Base-by-base conservation (phyloP, 2,329 filamentous ascomycete genomes). In the Fusarium graminum region DNA sequence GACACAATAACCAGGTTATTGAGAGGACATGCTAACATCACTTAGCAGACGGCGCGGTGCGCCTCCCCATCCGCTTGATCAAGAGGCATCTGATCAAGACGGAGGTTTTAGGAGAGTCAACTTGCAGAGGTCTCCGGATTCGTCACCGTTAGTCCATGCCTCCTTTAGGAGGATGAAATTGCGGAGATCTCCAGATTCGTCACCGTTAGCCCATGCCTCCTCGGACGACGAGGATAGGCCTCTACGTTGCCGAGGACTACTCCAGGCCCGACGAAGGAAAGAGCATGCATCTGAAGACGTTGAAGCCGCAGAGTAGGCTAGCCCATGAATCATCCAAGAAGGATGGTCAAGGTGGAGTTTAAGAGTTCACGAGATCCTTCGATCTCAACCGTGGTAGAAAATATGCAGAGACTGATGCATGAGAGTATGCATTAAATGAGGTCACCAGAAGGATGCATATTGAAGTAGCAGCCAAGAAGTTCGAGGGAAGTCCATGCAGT, bases 351-450 rank as follows among this genome's bases (percentile, higher is more conserved):
- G 11, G 22, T 22, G 28, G 42, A 32, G 28, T 30, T 30, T 6
- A 17, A 44, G 28, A 44, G 4, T 32, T 5, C 7, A 32, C 3
- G 28, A 44, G 17, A 32, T 32, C 28, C 26, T 44, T 44, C 13
- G 28, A 44, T 44, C n/a, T 30, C 17, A 30, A 32, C 28, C 19
- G n/a, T 44, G 0, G 32, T 32, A 30, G 28, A 22, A 32, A 32
- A n/a, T n/a, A 46, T 34, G 13, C 9, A 46, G 43, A 44, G 42
- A 34, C 29, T 46, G 10, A 26, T 34, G 13, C 10, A 11, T 1
- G 25, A 26, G 29, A 46, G 34, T 34, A 36, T 46, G 29, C 30
- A 46, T 34, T 26, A 36, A 46, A 36, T 36, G 30, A 26, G 44
- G 44, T 36, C 25, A 34, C 13, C 14, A 36, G 29, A 3, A 46